A percentile compares a stretch with the other conserved stretches of the same genome.
These are phyloP conservation scores for Xylariaceae sp. DNA, from an alignment of 2,329 filamentous ascomycete species.

Conservation along the genomic window DNA sequence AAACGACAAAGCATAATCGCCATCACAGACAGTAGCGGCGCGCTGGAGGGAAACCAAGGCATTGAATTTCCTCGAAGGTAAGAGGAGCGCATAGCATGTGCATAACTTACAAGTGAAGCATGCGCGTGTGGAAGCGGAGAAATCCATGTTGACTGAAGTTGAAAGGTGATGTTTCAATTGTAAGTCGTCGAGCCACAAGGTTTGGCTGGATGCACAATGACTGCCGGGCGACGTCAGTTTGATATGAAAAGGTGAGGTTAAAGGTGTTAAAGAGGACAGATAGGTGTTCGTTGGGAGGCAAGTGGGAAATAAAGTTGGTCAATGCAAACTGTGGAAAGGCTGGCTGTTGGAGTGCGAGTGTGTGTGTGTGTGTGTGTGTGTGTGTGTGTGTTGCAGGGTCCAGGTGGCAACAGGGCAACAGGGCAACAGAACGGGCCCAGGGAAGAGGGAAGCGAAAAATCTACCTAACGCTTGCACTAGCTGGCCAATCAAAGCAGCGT, in stretches of 20 bases:
- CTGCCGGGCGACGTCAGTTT: neutral
- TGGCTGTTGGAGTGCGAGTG: too few species aligned
- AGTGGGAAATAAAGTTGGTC: neutral
- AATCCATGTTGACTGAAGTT: constrained; percentile 38
- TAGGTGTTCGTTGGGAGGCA: neutral
- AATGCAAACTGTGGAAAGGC: too few species aligned
- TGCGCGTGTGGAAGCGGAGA: constrained; percentile 36
- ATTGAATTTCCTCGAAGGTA: neutral
- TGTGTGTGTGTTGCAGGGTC: too few species aligned
- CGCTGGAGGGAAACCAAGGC: too few species aligned
- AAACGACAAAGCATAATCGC: too few species aligned
- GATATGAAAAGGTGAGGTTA: constrained; percentile 1
- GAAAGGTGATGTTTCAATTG: too few species aligned
- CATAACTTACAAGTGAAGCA: constrained; percentile 47
- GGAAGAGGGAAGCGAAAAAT: constrained; percentile 14
- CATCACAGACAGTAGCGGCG: too few species aligned
- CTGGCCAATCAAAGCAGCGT: constrained; percentile 15
- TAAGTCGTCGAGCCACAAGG: too few species aligned
- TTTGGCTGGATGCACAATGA: constrained; percentile 1
- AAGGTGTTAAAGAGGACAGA: neutral
- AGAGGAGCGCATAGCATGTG: constrained; percentile 7
- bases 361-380: too few species aligned
- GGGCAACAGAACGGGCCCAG: constrained; percentile 6
- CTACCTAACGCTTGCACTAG: constrained; percentile 10
- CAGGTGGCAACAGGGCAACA: neutral